A percentile compares a stretch with the other conserved stretches of the same genome.
Conservation (phyloP, 2,329 filamentous ascomycete species). For the Fusarium acutatum region DNA sequence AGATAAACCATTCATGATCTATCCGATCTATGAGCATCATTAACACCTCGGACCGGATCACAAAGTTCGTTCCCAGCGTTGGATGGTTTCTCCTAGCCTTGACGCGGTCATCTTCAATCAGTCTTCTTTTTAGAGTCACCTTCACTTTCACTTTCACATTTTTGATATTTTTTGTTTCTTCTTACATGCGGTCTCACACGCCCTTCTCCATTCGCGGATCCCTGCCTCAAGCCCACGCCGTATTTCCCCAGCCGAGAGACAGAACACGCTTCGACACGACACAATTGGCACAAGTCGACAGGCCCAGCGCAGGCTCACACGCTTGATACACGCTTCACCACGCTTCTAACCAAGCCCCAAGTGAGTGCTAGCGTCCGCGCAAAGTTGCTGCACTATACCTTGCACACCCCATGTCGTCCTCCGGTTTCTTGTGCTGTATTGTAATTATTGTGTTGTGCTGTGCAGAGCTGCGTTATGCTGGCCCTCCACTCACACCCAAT, state of each 20-base stretch:
- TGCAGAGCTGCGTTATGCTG: conserved; percentile 15
- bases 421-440: conserved; percentile 12
- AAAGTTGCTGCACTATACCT: conserved; percentile 15
- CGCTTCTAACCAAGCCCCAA: conserved; percentile 27
- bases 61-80: conserved; percentile 6
- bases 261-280: conserved; percentile 44
- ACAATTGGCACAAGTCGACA: conserved; percentile 40
- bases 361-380: conserved; percentile 28
- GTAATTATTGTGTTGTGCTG: conserved; percentile 13
- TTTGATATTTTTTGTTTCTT: background rate
- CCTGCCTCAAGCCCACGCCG: conserved; percentile 36
- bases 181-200: conserved; percentile 30
- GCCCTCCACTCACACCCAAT: conserved; percentile 32
- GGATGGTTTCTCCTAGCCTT: background rate
- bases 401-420: conserved; percentile 35
- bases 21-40: conserved; percentile 3
- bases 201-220: conserved; percentile 39
- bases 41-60: background rate
- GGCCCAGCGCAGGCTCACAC: conserved; percentile 30
- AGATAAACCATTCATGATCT: background rate
- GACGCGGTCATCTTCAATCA: conserved; percentile 21
- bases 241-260: conserved; percentile 40
- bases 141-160: conserved; percentile 1
- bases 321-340: conserved; percentile 36
- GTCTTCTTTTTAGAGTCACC: background rate